A percentile compares a stretch with the other conserved stretches of the same genome.
Conservation (phyloP, 192 early-diverging fungal genomes). For the Lobosporangium transversale region DNA sequence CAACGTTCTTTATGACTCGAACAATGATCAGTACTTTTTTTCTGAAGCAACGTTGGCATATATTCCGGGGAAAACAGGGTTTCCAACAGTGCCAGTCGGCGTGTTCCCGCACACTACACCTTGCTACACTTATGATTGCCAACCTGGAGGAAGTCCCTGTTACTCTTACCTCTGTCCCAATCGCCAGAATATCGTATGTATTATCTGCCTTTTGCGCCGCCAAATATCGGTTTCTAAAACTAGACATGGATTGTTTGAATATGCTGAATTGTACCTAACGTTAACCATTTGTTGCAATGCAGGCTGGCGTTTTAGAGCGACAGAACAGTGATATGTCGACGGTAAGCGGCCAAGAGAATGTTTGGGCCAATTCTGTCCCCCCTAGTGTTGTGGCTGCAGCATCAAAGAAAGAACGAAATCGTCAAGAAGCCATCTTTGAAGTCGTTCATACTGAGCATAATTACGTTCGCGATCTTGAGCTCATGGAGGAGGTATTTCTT, state of each 20-base stretch:
- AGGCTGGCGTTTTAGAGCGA: slow-evolving; percentile 28
- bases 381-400: slow-evolving; percentile 26
- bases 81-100: slow-evolving; percentile 30
- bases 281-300: not conserved
- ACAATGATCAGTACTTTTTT: slow-evolving; percentile 80
- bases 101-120: slow-evolving; percentile 37
- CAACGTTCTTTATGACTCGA: slow-evolving; percentile 71
- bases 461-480: slow-evolving; percentile 88
- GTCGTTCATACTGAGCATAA: slow-evolving; percentile 91
- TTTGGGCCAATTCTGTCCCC: slow-evolving; percentile 50
- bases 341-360: slow-evolving; percentile 33
- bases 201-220: not conserved
- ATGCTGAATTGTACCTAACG: not conserved
- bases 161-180: slow-evolving; percentile 50
- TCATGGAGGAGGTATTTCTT: slow-evolving; percentile 77
- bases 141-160: slow-evolving; percentile 30
- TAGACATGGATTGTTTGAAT: not conserved
- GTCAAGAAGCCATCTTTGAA: slow-evolving; percentile 97
- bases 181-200: slow-evolving; percentile 40
- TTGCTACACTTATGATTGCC: slow-evolving; percentile 39
- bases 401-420: slow-evolving; percentile 73
- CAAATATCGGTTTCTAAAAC: not conserved
- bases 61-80: slow-evolving; percentile 35
- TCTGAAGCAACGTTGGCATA: slow-evolving; percentile 47
- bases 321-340: slow-evolving; percentile 39